Conservation (phyloP, 2,329 filamentous ascomycete genomes). For the Arthrinium phaeospermum region DNA sequence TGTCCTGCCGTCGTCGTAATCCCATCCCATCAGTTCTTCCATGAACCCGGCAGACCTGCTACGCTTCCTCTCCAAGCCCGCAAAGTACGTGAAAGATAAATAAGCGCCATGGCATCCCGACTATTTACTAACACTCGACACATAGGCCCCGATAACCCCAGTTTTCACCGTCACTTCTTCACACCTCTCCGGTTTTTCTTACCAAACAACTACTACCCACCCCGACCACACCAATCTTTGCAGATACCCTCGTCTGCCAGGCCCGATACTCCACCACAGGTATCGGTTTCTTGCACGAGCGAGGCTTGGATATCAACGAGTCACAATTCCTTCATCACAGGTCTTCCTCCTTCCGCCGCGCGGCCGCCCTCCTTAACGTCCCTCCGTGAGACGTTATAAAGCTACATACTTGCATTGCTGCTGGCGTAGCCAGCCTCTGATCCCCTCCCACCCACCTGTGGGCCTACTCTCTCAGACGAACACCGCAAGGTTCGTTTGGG, state of each 20-base stretch:
- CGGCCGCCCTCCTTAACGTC: slow-evolving; percentile 91
- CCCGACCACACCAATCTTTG: slow-evolving; percentile 36
- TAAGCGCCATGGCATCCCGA: slow-evolving; percentile 13
- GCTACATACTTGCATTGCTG: slow-evolving; percentile 61
- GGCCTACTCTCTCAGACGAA: slow-evolving; percentile 98
- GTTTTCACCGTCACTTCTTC: slow-evolving; percentile 10
- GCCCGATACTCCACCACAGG: slow-evolving; percentile 80
- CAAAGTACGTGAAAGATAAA: slow-evolving; percentile 70
- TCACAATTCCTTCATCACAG: slow-evolving; percentile 88
- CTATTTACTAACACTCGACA: slow-evolving; percentile 34
- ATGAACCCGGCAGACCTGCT: slow-evolving; percentile 93
- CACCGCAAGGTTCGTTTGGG: slow-evolving; percentile 96
- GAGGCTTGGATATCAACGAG: slow-evolving; percentile 63
- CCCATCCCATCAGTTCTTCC: slow-evolving; percentile 55
- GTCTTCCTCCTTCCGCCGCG: slow-evolving; percentile 82
- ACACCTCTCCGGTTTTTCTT: slow-evolving; percentile 9
- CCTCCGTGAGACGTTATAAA: slow-evolving; percentile 67
- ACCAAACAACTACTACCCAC: slow-evolving; percentile 21
- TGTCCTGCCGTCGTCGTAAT: background rate
- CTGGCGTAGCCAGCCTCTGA: slow-evolving; percentile 86
- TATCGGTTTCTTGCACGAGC: slow-evolving; percentile 81
- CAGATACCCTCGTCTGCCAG: slow-evolving; percentile 77
- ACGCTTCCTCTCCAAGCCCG: slow-evolving; percentile 91
- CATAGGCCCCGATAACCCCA: slow-evolving; percentile 60
- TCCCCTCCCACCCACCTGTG: slow-evolving; percentile 71